Percentiles rank a stretch among this genome's conserved stretches.
phyloP scores from a whole-genome alignment of 345 rosid genomes.

The Erysimum cheiranthoides region DNA sequence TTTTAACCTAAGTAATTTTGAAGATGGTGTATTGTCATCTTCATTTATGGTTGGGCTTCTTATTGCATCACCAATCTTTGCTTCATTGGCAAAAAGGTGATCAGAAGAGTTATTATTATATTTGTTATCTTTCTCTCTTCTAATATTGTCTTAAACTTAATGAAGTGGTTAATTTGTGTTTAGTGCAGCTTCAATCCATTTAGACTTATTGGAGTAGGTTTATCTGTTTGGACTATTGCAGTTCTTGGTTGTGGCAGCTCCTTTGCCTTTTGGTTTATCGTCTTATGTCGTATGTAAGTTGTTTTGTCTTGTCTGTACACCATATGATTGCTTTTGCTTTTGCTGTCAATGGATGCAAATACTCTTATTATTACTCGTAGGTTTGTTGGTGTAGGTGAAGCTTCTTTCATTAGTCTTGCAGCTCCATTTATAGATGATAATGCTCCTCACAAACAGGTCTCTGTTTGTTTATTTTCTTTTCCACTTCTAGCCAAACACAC shows the following conservation, averaged over 20 bases:
- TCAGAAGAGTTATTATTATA: not conserved
- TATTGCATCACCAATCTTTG: slow-evolving; percentile 86
- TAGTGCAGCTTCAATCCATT: slow-evolving; percentile 80
- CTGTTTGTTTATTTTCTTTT: slow-evolving; percentile 21
- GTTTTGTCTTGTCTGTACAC: no score
- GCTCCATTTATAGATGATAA: slow-evolving; percentile 97
- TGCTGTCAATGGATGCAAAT: not conserved
- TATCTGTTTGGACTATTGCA: slow-evolving; percentile 88
- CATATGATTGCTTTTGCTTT: not conserved
- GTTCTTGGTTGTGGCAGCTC: slow-evolving; percentile 82
- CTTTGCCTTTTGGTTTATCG: slow-evolving; percentile 79
- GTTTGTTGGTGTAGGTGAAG: slow-evolving; percentile 98
- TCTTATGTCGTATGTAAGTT: slow-evolving; percentile 85
- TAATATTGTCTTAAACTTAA: not conserved
- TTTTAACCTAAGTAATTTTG: slow-evolving; percentile 73
- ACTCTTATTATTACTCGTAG: slow-evolving; percentile 48
- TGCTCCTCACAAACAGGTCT: slow-evolving; percentile 79
- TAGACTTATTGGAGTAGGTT: slow-evolving; percentile 89
- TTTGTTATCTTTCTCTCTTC: not conserved
- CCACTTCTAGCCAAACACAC: slow-evolving; percentile 7
- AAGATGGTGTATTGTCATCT: slow-evolving; percentile 92
- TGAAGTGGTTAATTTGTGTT: slow-evolving; percentile 16
- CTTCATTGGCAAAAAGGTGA: slow-evolving; percentile 85
- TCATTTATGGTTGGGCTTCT: slow-evolving; percentile 98
- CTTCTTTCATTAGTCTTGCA: slow-evolving; percentile 97